Percentiles rank a stretch among this genome's conserved stretches.
Conservation (phyloP, 352 stramenopile genomes). For the Phytophthora citricola region DNA sequence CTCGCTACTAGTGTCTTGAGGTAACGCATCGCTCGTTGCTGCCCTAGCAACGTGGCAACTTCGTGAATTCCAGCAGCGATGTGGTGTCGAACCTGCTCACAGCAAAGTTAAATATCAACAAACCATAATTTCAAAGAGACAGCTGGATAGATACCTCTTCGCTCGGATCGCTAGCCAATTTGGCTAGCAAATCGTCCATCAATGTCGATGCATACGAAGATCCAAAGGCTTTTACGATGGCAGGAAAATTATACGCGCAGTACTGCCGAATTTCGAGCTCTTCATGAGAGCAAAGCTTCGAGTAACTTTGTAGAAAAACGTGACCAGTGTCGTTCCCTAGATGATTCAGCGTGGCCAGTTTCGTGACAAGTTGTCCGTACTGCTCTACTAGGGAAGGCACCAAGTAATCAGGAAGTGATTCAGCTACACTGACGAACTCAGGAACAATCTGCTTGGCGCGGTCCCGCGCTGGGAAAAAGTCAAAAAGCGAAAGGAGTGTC, state of each 20-base stretch:
- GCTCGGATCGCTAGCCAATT: slow-evolving; percentile 56
- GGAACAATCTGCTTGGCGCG: slow-evolving; percentile 72
- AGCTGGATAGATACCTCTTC: slow-evolving; percentile 43
- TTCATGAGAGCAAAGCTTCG: slow-evolving; percentile 62
- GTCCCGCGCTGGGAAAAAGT: slow-evolving; percentile 71
- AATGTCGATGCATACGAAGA: slow-evolving; percentile 58
- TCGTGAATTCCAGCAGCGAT: slow-evolving; percentile 80
- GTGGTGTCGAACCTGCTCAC: slow-evolving; percentile 58
- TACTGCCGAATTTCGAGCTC: slow-evolving; percentile 66
- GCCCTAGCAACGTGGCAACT: slow-evolving; percentile 66
- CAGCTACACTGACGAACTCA: slow-evolving; percentile 63
- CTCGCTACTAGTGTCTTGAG: slow-evolving; percentile 62
- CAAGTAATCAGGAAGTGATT: slow-evolving; percentile 69
- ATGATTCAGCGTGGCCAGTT: slow-evolving; percentile 65
- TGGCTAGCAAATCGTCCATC: slow-evolving; percentile 77
- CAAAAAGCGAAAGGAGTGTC: slow-evolving; percentile 71
- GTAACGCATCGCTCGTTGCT: slow-evolving; percentile 67
- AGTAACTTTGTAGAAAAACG: slow-evolving; percentile 68
- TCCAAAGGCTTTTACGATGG: slow-evolving; percentile 77
- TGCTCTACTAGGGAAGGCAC: slow-evolving; percentile 54
- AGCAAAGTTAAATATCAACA: not conserved
- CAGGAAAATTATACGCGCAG: slow-evolving; percentile 85
- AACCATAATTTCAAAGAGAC: not conserved
- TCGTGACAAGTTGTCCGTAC: slow-evolving; percentile 69
- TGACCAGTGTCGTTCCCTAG: slow-evolving; percentile 58